These are phyloP conservation scores for Heterobasidion irregulare DNA, from an alignment of 1,284 basidiomycete species.

Conservation along the genomic window DNA sequence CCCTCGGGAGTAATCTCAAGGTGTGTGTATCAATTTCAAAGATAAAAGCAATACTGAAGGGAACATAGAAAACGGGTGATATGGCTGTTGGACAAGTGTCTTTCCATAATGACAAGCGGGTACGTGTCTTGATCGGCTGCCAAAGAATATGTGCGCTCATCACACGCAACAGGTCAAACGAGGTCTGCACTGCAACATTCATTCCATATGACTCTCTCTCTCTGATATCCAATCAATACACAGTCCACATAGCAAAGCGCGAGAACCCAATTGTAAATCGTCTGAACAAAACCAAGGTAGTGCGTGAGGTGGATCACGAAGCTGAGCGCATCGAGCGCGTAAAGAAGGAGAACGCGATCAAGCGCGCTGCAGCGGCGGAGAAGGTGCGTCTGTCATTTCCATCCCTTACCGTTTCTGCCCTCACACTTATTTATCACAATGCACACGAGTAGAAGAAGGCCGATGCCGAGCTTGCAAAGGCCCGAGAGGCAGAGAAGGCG, in stretches of 20 bases:
- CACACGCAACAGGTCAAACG: slow-evolving; percentile 57
- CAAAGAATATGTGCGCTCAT: neutral
- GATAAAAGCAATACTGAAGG: too few species aligned
- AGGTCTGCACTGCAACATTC: slow-evolving; percentile 31
- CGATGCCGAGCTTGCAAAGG: slow-evolving; percentile 56
- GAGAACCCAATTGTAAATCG: slow-evolving; percentile 92
- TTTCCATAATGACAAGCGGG: slow-evolving; percentile 86
- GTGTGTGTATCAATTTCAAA: slow-evolving; percentile 27
- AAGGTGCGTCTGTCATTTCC: slow-evolving; percentile 32
- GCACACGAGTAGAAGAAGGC: slow-evolving; percentile 50
- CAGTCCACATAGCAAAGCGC: slow-evolving; percentile 72
- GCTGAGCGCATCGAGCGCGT: slow-evolving; percentile 79
- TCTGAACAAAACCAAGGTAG: slow-evolving; percentile 90
- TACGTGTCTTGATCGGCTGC: slow-evolving; percentile 16
- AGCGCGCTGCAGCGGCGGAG: slow-evolving; percentile 56
- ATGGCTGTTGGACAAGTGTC: slow-evolving; percentile 96
- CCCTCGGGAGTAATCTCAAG: slow-evolving; percentile 85
- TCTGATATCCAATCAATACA: neutral
- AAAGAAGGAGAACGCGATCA: slow-evolving; percentile 63
- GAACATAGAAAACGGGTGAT: slow-evolving; percentile 81
- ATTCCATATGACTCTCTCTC: neutral
- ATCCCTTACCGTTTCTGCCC: neutral
- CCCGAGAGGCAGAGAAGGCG: slow-evolving; percentile 68
- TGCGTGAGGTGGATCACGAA: slow-evolving; percentile 85
- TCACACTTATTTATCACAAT: neutral